Evolutionary conservation across 2,329 filamentous ascomycete genomes (phyloP), one percentile per base, ranked within the genome.

Genomic region (Apiospora saccharicola): DNA sequence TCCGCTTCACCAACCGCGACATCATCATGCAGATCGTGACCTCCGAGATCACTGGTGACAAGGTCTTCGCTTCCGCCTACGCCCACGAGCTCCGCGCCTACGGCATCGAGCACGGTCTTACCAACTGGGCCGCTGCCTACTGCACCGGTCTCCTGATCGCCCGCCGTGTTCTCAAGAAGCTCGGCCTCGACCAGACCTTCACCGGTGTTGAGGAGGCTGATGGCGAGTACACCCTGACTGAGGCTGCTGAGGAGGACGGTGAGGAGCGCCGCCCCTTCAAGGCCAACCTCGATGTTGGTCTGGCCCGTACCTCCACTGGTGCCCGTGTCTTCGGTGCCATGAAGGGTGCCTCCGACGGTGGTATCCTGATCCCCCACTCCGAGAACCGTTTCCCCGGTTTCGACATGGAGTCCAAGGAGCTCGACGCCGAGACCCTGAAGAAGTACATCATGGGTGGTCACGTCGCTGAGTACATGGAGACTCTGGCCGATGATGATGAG

Each of bases 401-500:
- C 92, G 96, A 99, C 85, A 94, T 98, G 44, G 96, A 99, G 90
- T 87, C 88, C 86, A 95, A 99, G 93, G 96, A 98, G 91, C 94
- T 99, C 82, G 96, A 99, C 81, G 91, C 95, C 82, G 96, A 99
- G 86, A 93, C 91, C 79, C 94, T 99, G 84, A 95, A 96, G 91
- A 97, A 95, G 90, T 99, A 99, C 93, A 99, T 99, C 90, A 96
- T 94, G 86, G 96, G 90, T 83, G 96, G 96, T 75, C 96, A 99
- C 91, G 94, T 99, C 77, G 95, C 96, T 80, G 96, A 99, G 92
- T 99, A 99, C 92, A 99, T 99, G 96, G 96, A 99, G 93, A 96
- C 93, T 73, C 94, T 99, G 77, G 96, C 96, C 87, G 96, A 99
- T 82, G 96, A 99, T 84, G 96, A 99, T 84, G 96, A 99, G 93